Percentiles rank a stretch among this genome's conserved stretches.
phyloP scores from a whole-genome alignment of 805 yeast genomes.

The Barnettozyma salicaria region DNA sequence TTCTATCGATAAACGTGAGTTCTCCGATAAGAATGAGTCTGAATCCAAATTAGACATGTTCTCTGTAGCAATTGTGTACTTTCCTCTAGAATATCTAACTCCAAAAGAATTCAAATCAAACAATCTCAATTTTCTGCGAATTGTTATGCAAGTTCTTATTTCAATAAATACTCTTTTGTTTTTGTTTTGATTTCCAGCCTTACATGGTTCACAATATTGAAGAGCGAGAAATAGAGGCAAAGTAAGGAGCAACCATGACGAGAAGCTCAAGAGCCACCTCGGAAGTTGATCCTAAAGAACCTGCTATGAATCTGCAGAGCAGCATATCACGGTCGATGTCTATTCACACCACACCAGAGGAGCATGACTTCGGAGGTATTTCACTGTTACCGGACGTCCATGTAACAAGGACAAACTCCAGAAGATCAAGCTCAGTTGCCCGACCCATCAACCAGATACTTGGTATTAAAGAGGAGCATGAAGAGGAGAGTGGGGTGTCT shows the following conservation, averaged over 20 bases:
- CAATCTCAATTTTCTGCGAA: too few relatives aligned
- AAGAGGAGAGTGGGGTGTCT: background rate
- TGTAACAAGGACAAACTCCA: conserved; percentile 8
- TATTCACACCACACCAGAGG: conserved; percentile 7
- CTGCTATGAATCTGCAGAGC: background rate
- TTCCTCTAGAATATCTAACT: conserved; percentile 1
- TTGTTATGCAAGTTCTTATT: too few relatives aligned
- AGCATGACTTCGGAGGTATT: conserved; percentile 12
- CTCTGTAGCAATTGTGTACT: background rate
- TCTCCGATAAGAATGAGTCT: conserved; percentile 8
- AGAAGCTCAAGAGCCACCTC: too few relatives aligned
- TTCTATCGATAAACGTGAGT: conserved; percentile 8
- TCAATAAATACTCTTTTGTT: too few relatives aligned
- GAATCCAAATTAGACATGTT: background rate
- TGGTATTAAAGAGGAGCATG: conserved; percentile 3
- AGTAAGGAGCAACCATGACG: too few relatives aligned
- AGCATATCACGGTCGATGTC: background rate
- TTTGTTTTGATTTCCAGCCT: too few relatives aligned
- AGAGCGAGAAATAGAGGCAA: too few relatives aligned
- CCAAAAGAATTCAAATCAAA: too few relatives aligned
- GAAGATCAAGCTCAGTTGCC: conserved; percentile 4
- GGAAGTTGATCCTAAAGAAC: too few relatives aligned
- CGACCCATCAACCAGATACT: conserved; percentile 7
- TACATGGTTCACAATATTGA: too few relatives aligned
- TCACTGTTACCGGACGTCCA: conserved; percentile 7